Evolutionary conservation across 169 alveolate genomes (phyloP).

Genomic region (Babesia microti): DNA sequence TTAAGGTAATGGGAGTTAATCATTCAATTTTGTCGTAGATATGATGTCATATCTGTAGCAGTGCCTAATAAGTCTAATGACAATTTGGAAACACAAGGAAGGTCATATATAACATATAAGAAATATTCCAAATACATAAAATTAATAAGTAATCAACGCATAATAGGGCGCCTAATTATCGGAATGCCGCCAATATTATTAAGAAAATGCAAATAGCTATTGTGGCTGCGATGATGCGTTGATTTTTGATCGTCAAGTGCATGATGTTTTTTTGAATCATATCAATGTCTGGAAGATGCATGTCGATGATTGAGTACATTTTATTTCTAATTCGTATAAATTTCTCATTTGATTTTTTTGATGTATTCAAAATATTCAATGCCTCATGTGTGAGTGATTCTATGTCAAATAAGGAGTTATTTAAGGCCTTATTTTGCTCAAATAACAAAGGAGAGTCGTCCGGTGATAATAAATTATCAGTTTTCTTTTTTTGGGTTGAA

Average conservation of each 20-base stretch:
- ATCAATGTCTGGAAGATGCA: conserved; percentile 29
- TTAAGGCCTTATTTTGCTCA: conserved; percentile 26
- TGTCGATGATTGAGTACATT: conserved; percentile 31
- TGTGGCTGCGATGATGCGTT: conserved; percentile 18
- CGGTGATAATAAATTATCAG: conserved; percentile 1
- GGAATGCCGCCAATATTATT: too few species aligned
- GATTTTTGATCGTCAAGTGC: conserved; percentile 19
- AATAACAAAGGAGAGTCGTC: too few species aligned
- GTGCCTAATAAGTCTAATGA: too few species aligned
- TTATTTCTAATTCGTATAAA: conserved; percentile 6
- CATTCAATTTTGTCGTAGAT: too few species aligned
- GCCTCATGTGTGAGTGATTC: conserved; percentile 47
- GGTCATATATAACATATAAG: too few species aligned
- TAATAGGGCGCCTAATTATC: too few species aligned
- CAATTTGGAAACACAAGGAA: too few species aligned
- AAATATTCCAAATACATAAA: too few species aligned
- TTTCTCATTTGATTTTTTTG: conserved; percentile 13
- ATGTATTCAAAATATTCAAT: conserved; percentile 6
- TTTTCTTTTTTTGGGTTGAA: conserved; percentile 3
- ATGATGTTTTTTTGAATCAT: conserved; percentile 34
- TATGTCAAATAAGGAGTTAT: conserved; percentile 39
- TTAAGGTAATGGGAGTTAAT: too few species aligned
- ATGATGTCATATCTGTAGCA: too few species aligned
- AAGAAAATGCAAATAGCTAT: conserved; percentile 29
- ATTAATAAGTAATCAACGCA: too few species aligned